These are phyloP conservation scores for Leucocoprinus birnbaumii DNA, from an alignment of 768 basidiomycete genomes.

Conservation along the genomic window DNA sequence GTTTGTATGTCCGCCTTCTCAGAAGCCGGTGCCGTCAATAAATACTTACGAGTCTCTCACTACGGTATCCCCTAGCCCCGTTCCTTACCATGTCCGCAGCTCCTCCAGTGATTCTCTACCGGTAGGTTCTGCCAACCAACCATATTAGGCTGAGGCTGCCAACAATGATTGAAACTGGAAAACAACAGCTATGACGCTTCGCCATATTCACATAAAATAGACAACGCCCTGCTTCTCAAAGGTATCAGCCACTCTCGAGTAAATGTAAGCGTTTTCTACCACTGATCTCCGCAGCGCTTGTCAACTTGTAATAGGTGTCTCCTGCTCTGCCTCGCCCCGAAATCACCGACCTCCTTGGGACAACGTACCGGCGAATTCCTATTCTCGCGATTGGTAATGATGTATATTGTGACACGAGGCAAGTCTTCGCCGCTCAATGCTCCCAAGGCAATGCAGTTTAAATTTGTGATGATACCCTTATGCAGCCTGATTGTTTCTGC, in stretches of 20 bases:
- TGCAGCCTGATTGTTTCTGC: constrained; percentile 43
- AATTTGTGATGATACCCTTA: background rate
- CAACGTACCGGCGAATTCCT: constrained; percentile 57
- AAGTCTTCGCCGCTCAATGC: constrained; percentile 1
- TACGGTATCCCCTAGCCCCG: background rate
- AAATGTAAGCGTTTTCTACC: constrained; percentile 29
- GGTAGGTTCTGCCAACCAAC: constrained; percentile 36
- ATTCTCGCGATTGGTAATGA: constrained; percentile 60
- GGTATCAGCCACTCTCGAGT: constrained; percentile 45
- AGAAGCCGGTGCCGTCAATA: constrained; percentile 7
- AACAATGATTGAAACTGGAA: background rate
- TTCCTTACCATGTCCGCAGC: constrained; percentile 13
- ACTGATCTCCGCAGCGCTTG: background rate
- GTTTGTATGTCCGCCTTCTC: background rate
- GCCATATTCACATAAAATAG: constrained; percentile 49
- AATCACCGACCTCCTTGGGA: constrained; percentile 47
- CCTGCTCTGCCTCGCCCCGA: constrained; percentile 52
- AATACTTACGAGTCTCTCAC: background rate
- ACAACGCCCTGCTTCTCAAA: constrained; percentile 48
- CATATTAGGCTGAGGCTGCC: background rate
- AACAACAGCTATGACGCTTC: constrained; percentile 45
- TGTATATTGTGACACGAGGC: constrained; percentile 57
- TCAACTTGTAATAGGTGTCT: constrained; percentile 36
- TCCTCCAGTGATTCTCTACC: constrained; percentile 41
- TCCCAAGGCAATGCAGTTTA: background rate